Base-by-base conservation (phyloP, 192 early-diverging fungal species). In the Backusella liffmaniae region DNA sequence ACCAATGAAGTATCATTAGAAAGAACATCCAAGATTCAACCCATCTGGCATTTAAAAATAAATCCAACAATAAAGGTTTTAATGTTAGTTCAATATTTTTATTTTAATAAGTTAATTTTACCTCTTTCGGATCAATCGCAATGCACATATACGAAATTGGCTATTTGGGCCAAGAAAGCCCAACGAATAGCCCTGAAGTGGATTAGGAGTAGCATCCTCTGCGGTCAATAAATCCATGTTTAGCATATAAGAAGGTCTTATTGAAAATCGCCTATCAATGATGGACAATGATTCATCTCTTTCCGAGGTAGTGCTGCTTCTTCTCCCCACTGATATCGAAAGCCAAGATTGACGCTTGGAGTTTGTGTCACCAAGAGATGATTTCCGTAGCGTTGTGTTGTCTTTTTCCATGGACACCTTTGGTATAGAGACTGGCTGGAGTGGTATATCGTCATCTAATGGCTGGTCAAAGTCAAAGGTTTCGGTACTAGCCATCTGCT, bases 1-100 rank as follows among this genome's bases (percentile, higher is more conserved):
- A 73, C 86, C 86, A 87, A 41, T 87, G 78, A 2, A 79, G 71
- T 42, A 84, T 70, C 23, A 87, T 81, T 10, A 87, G 29, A 1
- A 83, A 71, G 1, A 87, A 76, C 18, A 87, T 80, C 37, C 83
- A 70, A 0, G 77, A 49, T 39, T 87, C 83, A 0, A 77, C 73
- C 21, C 75, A 71, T 44, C 86, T 84, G 69, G 10, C 37, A 12
- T 12, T 15, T 32, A 59, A 23, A 59, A 26, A 51, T 73, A 41
- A 42, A 46, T 32, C 12, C 7, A 12, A 59, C 29, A 67, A 49
- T 26, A 46, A 53, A n/a, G 23, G 9, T 67, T 67, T 66, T 29
- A 29, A 23, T 13, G 46, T 5, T 18, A 44, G 3, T n/a, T 39
- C 29, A 62, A 39, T 32, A 32, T 32, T 32, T 56, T 23, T 65